phyloP scores from a whole-genome alignment of 495 filamentous ascomycete genomes.

The Cudoniella acicularis region DNA sequence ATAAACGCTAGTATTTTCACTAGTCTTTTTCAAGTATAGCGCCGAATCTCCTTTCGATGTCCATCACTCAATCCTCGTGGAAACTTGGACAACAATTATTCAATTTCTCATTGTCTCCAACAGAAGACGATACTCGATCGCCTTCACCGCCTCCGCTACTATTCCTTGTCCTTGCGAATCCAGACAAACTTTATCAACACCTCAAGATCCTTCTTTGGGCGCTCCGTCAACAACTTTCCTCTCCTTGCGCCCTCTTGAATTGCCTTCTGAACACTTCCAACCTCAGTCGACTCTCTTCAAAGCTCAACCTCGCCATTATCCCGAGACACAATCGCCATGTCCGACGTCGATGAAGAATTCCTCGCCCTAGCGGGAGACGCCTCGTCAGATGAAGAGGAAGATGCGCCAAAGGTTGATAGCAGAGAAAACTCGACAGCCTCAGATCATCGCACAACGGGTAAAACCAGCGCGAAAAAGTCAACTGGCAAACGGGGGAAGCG shows the following conservation, averaged over 20 bases:
- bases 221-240: not conserved
- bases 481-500: constrained; percentile 28
- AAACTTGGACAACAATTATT: not conserved
- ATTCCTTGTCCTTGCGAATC: not conserved
- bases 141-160: not conserved
- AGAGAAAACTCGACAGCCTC: constrained; percentile 35
- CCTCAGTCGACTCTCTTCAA: not conserved
- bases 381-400: constrained; percentile 46
- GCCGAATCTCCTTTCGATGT: not conserved
- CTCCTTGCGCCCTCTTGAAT: not conserved
- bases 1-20: not conserved
- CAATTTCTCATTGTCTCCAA: not conserved
- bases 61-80: too few relatives aligned
- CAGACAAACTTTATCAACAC: too few relatives aligned
- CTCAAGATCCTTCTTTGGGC: too few relatives aligned
- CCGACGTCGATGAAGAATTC: constrained; percentile 82
- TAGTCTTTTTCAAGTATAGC: not conserved
- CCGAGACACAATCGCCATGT: constrained; percentile 39
- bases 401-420: constrained; percentile 35
- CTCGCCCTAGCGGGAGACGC: constrained; percentile 77
- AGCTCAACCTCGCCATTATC: not conserved
- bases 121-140: too few relatives aligned
- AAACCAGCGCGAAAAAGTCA: constrained; percentile 37
- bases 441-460: constrained; percentile 40
- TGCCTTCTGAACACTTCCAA: not conserved